Conservation (phyloP, 2,329 filamentous ascomycete genomes). For the Fusarium sp. region DNA sequence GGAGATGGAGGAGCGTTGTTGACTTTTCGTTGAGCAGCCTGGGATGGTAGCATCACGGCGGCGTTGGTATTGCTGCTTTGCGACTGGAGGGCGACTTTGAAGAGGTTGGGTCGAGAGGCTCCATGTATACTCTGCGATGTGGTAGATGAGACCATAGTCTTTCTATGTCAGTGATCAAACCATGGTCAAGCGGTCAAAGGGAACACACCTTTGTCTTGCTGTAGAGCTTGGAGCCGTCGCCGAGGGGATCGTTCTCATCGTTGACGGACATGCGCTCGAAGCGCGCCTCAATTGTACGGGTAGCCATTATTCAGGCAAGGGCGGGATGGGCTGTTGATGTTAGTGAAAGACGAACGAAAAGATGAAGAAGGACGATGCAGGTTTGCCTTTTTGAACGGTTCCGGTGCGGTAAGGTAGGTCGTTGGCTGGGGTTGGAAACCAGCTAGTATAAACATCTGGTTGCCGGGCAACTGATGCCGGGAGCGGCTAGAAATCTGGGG, state of each 20-base stretch:
- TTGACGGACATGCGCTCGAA: slow-evolving; percentile 91
- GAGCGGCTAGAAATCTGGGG: slow-evolving; percentile 3
- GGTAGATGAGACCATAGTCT: slow-evolving; percentile 48
- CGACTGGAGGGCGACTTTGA: slow-evolving; percentile 86
- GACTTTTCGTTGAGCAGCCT: slow-evolving; percentile 69
- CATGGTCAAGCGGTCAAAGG: neutral
- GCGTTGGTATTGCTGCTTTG: slow-evolving; percentile 75
- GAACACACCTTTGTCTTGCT: slow-evolving; percentile 80
- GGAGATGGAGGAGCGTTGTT: slow-evolving; percentile 61
- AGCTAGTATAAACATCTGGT: slow-evolving; percentile 26
- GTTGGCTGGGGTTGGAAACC: slow-evolving; percentile 20
- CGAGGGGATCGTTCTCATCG: slow-evolving; percentile 81
- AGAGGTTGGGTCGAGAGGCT: slow-evolving; percentile 79
- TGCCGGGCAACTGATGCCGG: slow-evolving; percentile 22
- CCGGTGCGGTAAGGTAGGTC: slow-evolving; percentile 16
- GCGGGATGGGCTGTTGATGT: slow-evolving; percentile 31
- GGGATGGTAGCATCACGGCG: slow-evolving; percentile 75
- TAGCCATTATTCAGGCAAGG: slow-evolving; percentile 66
- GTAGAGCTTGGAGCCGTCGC: slow-evolving; percentile 65
- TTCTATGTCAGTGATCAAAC: slow-evolving; percentile 51
- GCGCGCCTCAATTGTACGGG: slow-evolving; percentile 83
- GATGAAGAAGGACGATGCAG: slow-evolving; percentile 25
- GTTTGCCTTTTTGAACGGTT: slow-evolving; percentile 27
- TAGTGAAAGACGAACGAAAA: slow-evolving; percentile 34
- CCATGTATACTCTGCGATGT: slow-evolving; percentile 61